Percentiles rank a stretch among this genome's conserved stretches.
Conservation (phyloP, 2,329 filamentous ascomycete species). For the Fusarium acutatum region DNA sequence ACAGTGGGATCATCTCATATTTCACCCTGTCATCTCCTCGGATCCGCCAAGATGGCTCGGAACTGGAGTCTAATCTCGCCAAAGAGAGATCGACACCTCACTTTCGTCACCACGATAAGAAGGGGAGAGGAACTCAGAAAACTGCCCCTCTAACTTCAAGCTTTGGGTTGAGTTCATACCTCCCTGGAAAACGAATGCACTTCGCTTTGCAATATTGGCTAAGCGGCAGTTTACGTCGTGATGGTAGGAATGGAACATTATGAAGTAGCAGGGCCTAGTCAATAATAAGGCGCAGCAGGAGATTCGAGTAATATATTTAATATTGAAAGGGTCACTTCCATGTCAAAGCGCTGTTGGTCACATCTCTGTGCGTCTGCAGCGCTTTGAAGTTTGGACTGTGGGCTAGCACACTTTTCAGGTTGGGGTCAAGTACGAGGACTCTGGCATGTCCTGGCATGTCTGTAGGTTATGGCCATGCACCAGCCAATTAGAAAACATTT, state of each 20-base stretch:
- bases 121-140: conserved; percentile 2
- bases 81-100: conserved; percentile 21
- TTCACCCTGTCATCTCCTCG: background rate
- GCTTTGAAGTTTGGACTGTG: background rate
- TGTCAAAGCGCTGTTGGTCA: background rate
- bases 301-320: background rate
- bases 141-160: background rate
- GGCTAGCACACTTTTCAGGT: background rate
- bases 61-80: conserved; percentile 12
- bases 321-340: background rate
- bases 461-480: background rate
- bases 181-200: background rate
- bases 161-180: background rate
- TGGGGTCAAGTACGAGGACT: background rate
- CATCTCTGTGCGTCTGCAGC: background rate
- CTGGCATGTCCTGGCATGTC: too few species aligned
- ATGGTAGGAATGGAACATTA: background rate
- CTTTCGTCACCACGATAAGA: conserved; percentile 1
- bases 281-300: background rate
- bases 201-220: background rate
- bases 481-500: too few species aligned
- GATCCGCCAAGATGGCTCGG: conserved; percentile 3
- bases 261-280: background rate
- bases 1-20: background rate
- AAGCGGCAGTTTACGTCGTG: background rate